Conservation (phyloP, 495 filamentous ascomycete species). For the Trichocladium antarcticum region DNA sequence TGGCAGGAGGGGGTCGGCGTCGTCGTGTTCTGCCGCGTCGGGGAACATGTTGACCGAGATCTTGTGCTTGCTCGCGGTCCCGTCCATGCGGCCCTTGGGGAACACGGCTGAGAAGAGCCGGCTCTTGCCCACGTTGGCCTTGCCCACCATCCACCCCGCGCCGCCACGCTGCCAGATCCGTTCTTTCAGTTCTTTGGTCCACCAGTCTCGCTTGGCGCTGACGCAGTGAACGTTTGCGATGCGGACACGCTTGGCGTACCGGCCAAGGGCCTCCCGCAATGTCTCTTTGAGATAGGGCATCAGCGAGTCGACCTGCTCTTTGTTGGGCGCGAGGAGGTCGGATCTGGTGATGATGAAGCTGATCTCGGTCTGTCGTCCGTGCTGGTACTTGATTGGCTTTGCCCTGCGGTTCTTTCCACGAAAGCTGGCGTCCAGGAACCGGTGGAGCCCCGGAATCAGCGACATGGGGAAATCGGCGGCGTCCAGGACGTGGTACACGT, state of each 20-base stretch:
- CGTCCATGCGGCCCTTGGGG: conserved; percentile 59
- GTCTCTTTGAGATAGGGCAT: conserved; percentile 70
- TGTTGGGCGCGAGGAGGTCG: conserved; percentile 70
- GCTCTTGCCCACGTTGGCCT: conserved; percentile 94
- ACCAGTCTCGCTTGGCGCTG: conserved; percentile 74
- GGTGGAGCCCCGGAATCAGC: conserved; percentile 50
- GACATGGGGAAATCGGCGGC: conserved; percentile 96
- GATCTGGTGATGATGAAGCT: conserved; percentile 84
- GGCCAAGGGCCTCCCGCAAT: conserved; percentile 59
- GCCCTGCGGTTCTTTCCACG: conserved; percentile 68
- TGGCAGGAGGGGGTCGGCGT: conserved; percentile 15
- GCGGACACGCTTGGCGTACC: conserved; percentile 48
- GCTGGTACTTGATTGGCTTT: conserved; percentile 47
- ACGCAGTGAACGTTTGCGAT: conserved; percentile 78
- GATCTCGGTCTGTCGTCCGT: conserved; percentile 54
- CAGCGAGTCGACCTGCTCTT: conserved; percentile 66
- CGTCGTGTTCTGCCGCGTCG: conserved; percentile 6
- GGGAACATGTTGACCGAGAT: conserved; percentile 24
- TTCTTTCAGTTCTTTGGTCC: conserved; percentile 77
- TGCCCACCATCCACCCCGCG: conserved; percentile 95
- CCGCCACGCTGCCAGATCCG: conserved; percentile 69
- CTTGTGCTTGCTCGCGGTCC: conserved; percentile 20
- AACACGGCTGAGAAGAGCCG: conserved; percentile 75
- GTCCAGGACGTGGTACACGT: conserved; percentile 95
- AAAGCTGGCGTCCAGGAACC: conserved; percentile 48